Evolutionary conservation across 1,284 basidiomycete genomes (phyloP).

Genomic region (Bondarzewia mesenterica): DNA sequence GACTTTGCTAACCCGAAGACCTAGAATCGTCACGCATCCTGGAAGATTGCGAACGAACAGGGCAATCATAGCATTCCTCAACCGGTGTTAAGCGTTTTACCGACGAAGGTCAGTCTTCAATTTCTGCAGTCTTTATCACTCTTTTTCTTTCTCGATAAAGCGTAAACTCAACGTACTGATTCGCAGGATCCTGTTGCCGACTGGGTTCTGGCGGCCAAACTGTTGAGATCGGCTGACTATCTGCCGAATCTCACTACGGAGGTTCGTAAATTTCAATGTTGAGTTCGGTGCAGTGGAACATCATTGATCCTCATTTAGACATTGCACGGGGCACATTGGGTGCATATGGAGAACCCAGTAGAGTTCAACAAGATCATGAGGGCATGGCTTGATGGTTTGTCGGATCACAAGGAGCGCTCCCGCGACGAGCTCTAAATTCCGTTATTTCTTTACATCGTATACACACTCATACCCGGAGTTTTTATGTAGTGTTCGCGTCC

Average conservation of each 20-base stretch:
- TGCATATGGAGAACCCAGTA: constrained; percentile 47
- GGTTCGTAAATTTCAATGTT: constrained; percentile 25
- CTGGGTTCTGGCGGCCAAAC: constrained; percentile 37
- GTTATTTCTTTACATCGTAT: too few species aligned
- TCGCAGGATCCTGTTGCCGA: constrained; percentile 57
- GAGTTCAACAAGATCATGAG: constrained; percentile 38
- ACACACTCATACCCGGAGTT: too few species aligned
- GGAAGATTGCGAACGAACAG: constrained; percentile 11
- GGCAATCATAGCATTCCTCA: constrained; percentile 12
- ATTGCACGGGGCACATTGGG: constrained; percentile 49
- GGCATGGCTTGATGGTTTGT: constrained; percentile 27
- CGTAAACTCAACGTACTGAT: background rate
- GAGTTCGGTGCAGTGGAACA: constrained; percentile 4
- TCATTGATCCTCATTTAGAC: constrained; percentile 22
- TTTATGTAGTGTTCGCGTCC: too few species aligned
- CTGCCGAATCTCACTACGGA: constrained; percentile 43
- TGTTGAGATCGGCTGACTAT: constrained; percentile 35
- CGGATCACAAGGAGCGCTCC: background rate
- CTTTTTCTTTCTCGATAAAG: background rate
- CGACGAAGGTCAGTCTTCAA: constrained; percentile 5
- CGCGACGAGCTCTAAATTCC: background rate
- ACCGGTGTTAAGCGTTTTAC: constrained; percentile 11
- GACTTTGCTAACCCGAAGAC: background rate
- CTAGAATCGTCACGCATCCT: constrained; percentile 8
- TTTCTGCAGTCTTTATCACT: background rate